Conservation (phyloP, 257 asterid species). For the Rehmannia glutinosa region DNA sequence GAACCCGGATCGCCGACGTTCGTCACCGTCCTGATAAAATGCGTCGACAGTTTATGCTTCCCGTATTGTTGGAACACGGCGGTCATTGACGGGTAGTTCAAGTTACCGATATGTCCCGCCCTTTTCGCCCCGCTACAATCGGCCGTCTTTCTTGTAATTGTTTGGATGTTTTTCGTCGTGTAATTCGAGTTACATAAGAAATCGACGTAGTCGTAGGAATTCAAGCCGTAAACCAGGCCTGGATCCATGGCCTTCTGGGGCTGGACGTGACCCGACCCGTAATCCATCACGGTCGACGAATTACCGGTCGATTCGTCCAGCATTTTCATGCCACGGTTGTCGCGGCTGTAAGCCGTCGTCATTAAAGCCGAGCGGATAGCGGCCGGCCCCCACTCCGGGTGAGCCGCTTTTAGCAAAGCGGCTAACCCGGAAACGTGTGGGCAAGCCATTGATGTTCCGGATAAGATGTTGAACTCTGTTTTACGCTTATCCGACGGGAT, state of each 20-base stretch:
- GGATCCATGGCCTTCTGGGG: constrained; percentile 92
- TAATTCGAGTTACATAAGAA: constrained; percentile 81
- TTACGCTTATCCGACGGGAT: constrained; percentile 57
- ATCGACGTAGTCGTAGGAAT: constrained; percentile 62
- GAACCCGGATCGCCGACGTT: constrained; percentile 68
- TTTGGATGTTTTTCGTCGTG: constrained; percentile 50
- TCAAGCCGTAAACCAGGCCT: constrained; percentile 68
- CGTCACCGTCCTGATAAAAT: constrained; percentile 68
- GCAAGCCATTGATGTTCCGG: constrained; percentile 94
- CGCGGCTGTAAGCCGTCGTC: constrained; percentile 80
- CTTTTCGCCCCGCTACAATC: constrained; percentile 65
- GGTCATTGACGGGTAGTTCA: constrained; percentile 75
- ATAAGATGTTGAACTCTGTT: constrained; percentile 73
- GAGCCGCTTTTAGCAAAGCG: constrained; percentile 83
- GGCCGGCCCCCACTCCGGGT: constrained; percentile 90
- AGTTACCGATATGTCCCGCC: constrained; percentile 76
- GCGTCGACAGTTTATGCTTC: constrained; percentile 62
- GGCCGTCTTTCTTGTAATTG: constrained; percentile 42
- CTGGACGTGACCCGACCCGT: constrained; percentile 85
- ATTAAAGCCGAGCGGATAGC: constrained; percentile 84
- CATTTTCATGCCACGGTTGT: constrained; percentile 60
- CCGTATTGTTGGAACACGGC: constrained; percentile 73
- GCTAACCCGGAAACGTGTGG: constrained; percentile 89
- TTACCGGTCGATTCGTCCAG: constrained; percentile 76
- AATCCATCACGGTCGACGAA: constrained; percentile 74